Base-by-base conservation (phyloP, 768 basidiomycete species). In the Plicaturopsis crispa region DNA sequence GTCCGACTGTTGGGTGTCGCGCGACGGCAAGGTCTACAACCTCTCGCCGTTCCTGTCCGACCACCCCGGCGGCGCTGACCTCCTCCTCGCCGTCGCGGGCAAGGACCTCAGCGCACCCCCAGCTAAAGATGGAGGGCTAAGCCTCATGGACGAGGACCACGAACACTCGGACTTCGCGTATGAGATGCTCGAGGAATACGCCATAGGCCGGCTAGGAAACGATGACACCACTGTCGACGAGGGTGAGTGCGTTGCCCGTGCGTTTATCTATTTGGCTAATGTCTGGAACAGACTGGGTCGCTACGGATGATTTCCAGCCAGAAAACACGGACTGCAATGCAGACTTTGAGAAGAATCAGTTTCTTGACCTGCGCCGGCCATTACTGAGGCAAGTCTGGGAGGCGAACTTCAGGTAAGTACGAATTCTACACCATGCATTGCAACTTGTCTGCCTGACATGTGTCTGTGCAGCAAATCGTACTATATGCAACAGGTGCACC, bases 401-500 rank as follows among this genome's bases (percentile, higher is more conserved):
- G 45, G 76, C 77, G 12, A 85, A 91, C 58, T 96, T 87, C 54
- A 84, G 80, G 83, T 79, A 42, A 18, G 70, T 59, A 24, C n/a
- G 35, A 14, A 42, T 14, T 12, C 2, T 12, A 5, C n/a, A 24
- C 19, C 5, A 17, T 4, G 38, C 16, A 14, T 31, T 3, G 13
- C 21, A 1, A 16, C 30, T n/a, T n/a, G n/a, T n/a, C n/a, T n/a
- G n/a, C n/a, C n/a, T 41, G 30, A 44, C 41, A 10, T 46, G 17
- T 24, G 19, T 20, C 31, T 39, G 33, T 53, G 31, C 42, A 88
- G 87, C 55, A 99, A 99, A 69, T 77, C 84, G 3, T 98, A 92
- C 59, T 99, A 99, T 56, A 68, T 99, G 35, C 75, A 89, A 50
- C 96, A 99, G 59, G 88, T 99, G 0, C 96, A 99, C 59, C 92